Percentiles rank a stretch among this genome's conserved stretches.
phyloP scores from a whole-genome alignment of 1,139 yeast species.

The Yamadazyma triangularis region DNA sequence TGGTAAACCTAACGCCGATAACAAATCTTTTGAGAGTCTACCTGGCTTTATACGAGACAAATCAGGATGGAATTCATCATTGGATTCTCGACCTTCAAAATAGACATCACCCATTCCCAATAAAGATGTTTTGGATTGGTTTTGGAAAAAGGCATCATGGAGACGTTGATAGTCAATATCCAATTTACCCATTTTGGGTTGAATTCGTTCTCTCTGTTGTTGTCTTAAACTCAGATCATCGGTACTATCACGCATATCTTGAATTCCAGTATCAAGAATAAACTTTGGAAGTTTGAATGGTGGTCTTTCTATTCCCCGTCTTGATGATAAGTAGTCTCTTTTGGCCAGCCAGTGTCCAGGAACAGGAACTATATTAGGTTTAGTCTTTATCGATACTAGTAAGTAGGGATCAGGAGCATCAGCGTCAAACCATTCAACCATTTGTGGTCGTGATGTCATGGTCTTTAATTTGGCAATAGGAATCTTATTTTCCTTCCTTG shows the following conservation, averaged over 20 bases:
- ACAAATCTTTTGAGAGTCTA: conserved; percentile 50
- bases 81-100: conserved; percentile 69
- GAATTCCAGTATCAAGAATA: conserved; percentile 80
- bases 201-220: conserved; percentile 77
- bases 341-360: conserved; percentile 85
- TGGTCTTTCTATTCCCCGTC: conserved; percentile 64
- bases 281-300: conserved; percentile 78
- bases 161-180: conserved; percentile 84
- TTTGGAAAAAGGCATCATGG: conserved; percentile 82
- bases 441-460: conserved; percentile 56
- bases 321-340: conserved; percentile 70
- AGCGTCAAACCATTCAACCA: conserved; percentile 83
- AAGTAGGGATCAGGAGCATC: conserved; percentile 79
- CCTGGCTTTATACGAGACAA: conserved; percentile 60
- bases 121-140: conserved; percentile 69
- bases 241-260: conserved; percentile 70
- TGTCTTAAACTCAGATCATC: conserved; percentile 60
- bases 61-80: conserved; percentile 39
- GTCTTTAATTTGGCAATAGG: conserved; percentile 69
- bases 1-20: conserved; percentile 67
- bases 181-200: conserved; percentile 81
- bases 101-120: conserved; percentile 71
- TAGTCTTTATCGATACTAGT: conserved; percentile 59
- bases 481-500: conserved; percentile 49
- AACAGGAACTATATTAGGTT: conserved; percentile 66